Conservation (phyloP, 2,329 filamentous ascomycete genomes). For the Emmonsiellopsis sp. region DNA sequence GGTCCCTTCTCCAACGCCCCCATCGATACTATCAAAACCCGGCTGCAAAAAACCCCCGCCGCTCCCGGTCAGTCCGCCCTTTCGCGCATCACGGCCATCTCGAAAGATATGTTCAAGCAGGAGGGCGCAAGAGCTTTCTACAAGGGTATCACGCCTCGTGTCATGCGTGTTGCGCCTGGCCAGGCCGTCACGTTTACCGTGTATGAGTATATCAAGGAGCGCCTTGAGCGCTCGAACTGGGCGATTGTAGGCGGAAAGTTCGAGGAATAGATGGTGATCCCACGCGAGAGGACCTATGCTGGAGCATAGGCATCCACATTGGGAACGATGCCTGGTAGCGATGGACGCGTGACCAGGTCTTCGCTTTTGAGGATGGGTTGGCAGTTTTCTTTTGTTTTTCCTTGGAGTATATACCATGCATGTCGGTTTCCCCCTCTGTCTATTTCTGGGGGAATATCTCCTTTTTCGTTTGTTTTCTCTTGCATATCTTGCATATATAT, state of each 20-base stretch:
- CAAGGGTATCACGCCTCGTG: slow-evolving; percentile 94
- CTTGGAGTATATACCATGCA: not conserved
- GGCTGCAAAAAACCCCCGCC: slow-evolving; percentile 81
- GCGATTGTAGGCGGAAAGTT: slow-evolving; percentile 52
- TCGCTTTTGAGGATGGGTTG: not conserved
- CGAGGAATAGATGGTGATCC: slow-evolving; percentile 44
- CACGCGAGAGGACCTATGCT: not conserved
- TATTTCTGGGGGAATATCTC: not conserved
- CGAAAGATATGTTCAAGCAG: slow-evolving; percentile 80
- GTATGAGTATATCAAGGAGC: slow-evolving; percentile 67
- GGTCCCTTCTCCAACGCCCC: slow-evolving; percentile 93
- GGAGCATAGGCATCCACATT: not conserved
- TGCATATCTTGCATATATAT: slow-evolving; percentile 3
- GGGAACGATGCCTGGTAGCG: not conserved
- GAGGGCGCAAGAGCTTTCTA: slow-evolving; percentile 94
- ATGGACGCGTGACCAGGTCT: no score
- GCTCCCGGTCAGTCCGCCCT: slow-evolving; percentile 72
- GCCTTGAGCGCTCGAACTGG: slow-evolving; percentile 57
- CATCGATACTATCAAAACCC: slow-evolving; percentile 98
- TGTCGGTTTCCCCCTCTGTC: not conserved
- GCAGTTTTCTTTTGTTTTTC: not conserved
- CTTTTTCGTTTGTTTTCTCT: slow-evolving; percentile 1
- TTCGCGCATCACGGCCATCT: slow-evolving; percentile 67
- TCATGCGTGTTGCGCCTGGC: slow-evolving; percentile 94
- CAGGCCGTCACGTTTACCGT: slow-evolving; percentile 72